Conservation (phyloP, 345 rosid genomes). For the Populus nigra region DNA sequence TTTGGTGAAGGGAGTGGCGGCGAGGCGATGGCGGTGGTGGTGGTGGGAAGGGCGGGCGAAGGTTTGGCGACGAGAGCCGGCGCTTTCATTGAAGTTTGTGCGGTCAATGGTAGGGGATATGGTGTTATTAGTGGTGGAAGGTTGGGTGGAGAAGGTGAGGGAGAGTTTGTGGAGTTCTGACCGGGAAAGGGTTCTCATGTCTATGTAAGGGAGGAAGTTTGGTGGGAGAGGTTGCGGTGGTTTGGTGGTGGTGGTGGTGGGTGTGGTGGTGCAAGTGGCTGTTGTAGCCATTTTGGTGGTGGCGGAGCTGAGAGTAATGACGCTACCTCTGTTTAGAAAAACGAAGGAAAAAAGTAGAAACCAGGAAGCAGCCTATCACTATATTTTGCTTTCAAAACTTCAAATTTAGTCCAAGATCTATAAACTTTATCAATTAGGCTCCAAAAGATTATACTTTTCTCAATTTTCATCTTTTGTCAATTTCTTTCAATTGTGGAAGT, state of each 20-base stretch:
- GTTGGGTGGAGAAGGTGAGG: slow-evolving; percentile 40
- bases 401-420: too few relatives aligned
- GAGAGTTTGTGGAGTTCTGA: slow-evolving; percentile 62
- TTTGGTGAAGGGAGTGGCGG: slow-evolving; percentile 47
- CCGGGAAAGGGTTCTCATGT: slow-evolving; percentile 52
- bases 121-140: slow-evolving; percentile 29
- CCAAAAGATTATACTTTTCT: too few relatives aligned
- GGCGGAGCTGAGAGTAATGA: neutral
- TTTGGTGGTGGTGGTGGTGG: slow-evolving; percentile 4
- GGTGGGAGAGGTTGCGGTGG: slow-evolving; percentile 12
- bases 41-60: slow-evolving; percentile 52
- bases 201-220: slow-evolving; percentile 39
- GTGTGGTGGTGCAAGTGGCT: slow-evolving; percentile 15
- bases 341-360: too few relatives aligned
- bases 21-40: slow-evolving; percentile 60
- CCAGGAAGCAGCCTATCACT: too few relatives aligned
- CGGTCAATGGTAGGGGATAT: slow-evolving; percentile 51
- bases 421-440: too few relatives aligned
- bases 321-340: too few relatives aligned
- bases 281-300: slow-evolving; percentile 1
- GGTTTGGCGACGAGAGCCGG: slow-evolving; percentile 70
- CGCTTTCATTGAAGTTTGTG: slow-evolving; percentile 63
- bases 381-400: too few relatives aligned
- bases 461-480: too few relatives aligned
- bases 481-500: too few relatives aligned